Evolutionary conservation across 805 yeast genomes (phyloP).

Genomic region (Torulaspora delbrueckii): DNA sequence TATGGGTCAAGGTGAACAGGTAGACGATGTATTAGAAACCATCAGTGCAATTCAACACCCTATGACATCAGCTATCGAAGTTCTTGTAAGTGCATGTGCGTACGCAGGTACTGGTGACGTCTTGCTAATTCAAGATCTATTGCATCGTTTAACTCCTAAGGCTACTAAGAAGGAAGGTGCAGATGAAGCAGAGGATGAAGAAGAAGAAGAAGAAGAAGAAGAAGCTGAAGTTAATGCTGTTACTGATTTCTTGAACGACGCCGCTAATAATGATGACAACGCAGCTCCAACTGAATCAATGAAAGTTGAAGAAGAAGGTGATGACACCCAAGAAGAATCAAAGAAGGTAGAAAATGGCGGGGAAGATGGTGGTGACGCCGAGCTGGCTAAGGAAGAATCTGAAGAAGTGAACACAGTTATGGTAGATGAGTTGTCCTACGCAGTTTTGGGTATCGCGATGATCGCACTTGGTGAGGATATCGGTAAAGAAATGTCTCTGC

Average conservation of each 20-base stretch:
- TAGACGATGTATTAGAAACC: constrained; percentile 89
- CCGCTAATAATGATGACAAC: constrained; percentile 26
- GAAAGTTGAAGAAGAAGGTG: constrained; percentile 20
- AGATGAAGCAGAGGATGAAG: constrained; percentile 54
- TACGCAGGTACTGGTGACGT: constrained; percentile 98
- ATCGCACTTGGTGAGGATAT: constrained; percentile 97
- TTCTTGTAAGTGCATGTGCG: constrained; percentile 86
- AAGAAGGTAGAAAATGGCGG: constrained; percentile 43
- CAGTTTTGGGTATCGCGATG: constrained; percentile 89
- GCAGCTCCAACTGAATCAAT: constrained; percentile 19
- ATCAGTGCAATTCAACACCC: constrained; percentile 95
- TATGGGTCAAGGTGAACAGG: constrained; percentile 91
- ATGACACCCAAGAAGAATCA: constrained; percentile 21
- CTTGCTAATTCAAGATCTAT: constrained; percentile 81
- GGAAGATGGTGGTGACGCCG: constrained; percentile 38
- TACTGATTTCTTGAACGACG: constrained; percentile 33
- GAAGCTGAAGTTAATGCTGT: constrained; percentile 34
- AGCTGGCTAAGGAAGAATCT: constrained; percentile 28
- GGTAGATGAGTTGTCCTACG: constrained; percentile 56
- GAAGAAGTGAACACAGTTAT: constrained; percentile 29
- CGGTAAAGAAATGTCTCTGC: constrained; percentile 94
- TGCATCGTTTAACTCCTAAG: constrained; percentile 75
- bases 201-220: constrained; percentile 50
- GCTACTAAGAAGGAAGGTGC: constrained; percentile 56
- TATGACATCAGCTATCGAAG: constrained; percentile 80